Evolutionary conservation across 2,329 filamentous ascomycete genomes (phyloP), one percentile per base, ranked within the genome.

Genomic region (Botrytis byssoidea): DNA sequence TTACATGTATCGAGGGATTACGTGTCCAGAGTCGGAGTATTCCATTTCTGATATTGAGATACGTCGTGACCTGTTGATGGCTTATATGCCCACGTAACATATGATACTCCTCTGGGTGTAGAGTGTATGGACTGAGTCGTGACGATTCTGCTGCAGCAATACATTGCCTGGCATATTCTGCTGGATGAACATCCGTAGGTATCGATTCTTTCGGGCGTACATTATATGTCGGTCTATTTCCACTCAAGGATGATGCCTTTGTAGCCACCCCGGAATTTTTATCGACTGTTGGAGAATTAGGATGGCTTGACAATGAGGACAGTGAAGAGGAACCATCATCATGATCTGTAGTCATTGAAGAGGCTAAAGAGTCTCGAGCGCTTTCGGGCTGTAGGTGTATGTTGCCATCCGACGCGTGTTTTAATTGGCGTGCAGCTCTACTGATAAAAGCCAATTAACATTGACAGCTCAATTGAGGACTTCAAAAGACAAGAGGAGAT

Each of bases 31-130:
- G 84, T 72, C 96, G 89, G 71, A 99, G 85, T 74, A 99, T 97
- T 25, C 94, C 93, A 82, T 99, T 99, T 78, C 96, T 89, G 75
- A 99, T 96, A 81, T 98, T 98, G 71, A 99, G 86, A 83, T 99
- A 99, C 20, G 94, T 93, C 4, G 95, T 98, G 77, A 98, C 94
- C 83, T 99, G 96, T 46, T 91, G 87, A 79, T 93, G 91, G 80
- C 92, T 97, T 78, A 99, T 90, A 79, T 97, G 91, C 75, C 93
- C 87, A 75, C 93, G 89, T 59, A 99, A 84, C 74, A 97, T 86
- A 74, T 88, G 85, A 81, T 98, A 95, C 82, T 99, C 96, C 75
- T 93, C 91, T 40, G 89, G 87, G 82, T 98, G 94, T 57, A 99
- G 84, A 18, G 92, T 91, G 82, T 96, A 98, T 0, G 96, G 95